Evolutionary conservation across 2,329 filamentous ascomycete species (phyloP).

Genomic region (Fusarium veterinarium): DNA sequence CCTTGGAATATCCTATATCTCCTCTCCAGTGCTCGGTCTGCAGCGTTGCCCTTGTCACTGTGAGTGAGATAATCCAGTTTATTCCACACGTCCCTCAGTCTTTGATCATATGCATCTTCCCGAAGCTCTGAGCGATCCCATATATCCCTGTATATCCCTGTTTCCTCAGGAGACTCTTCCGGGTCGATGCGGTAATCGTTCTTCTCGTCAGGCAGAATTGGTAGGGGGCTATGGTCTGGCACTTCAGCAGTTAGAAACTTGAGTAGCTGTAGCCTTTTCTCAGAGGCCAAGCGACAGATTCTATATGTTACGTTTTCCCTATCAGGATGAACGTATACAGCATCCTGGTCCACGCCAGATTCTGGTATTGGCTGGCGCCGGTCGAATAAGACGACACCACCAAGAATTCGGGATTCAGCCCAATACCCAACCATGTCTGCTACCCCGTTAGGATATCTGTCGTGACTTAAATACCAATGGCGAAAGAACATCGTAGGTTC

Average conservation of each 20-base stretch:
- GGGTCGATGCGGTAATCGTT: background rate
- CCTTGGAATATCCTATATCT: background rate
- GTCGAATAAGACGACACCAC: slow-evolving; percentile 5
- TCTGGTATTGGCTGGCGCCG: background rate
- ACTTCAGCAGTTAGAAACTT: background rate
- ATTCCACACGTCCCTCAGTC: background rate
- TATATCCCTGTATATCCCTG: background rate
- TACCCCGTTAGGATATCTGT: background rate
- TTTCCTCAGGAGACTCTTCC: background rate
- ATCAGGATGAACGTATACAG: slow-evolving; percentile 3
- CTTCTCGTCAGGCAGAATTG: background rate
- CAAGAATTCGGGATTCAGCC: slow-evolving; percentile 4
- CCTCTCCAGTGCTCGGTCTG: background rate
- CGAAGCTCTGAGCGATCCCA: background rate
- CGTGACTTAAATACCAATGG: slow-evolving; percentile 1
- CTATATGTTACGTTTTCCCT: background rate
- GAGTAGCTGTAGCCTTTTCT: background rate
- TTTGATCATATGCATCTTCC: background rate
- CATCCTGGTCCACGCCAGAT: background rate
- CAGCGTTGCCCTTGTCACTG: background rate
- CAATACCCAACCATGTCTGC: slow-evolving; percentile 6
- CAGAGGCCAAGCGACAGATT: background rate
- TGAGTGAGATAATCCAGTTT: background rate
- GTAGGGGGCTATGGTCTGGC: background rate
- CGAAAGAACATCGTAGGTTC: slow-evolving; percentile 45